Evolutionary conservation across 73 alveolate species (phyloP).

Genomic region (Paramecium pentaurelia): DNA sequence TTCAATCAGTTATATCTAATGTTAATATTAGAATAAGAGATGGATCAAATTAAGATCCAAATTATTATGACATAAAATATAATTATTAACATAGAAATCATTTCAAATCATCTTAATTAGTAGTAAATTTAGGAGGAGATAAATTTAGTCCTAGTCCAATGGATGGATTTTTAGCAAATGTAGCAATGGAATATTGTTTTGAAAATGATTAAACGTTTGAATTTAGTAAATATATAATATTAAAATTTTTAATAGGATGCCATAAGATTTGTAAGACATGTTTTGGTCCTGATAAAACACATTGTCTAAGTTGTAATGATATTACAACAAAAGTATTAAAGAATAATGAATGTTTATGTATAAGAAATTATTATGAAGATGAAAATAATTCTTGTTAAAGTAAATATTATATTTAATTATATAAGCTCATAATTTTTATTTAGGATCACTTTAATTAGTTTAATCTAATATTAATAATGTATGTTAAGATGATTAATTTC

Average conservation of each 20-base stretch:
- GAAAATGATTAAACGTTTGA: not conserved
- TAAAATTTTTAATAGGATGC: not conserved
- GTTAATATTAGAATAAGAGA: not conserved
- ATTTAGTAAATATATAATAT: too few species aligned
- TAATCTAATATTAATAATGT: not conserved
- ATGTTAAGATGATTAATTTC: not conserved
- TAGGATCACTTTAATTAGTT: not conserved
- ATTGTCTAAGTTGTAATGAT: not conserved
- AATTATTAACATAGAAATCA: not conserved
- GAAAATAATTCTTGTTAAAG: not conserved
- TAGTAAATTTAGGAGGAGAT: not conserved
- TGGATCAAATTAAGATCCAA: not conserved
- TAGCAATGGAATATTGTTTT: not conserved
- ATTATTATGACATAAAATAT: not conserved
- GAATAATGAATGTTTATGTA: not conserved
- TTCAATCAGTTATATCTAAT: not conserved
- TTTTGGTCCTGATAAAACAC: not conserved
- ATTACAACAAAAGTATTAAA: not conserved
- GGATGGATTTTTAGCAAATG: not conserved
- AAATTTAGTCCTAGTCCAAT: not conserved
- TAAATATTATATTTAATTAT: not conserved
- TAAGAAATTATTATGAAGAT: not conserved
- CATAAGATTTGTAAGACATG: not conserved
- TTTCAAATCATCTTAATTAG: not conserved
- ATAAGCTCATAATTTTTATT: not conserved